A percentile compares a stretch with the other conserved stretches of the same genome.
Evolutionary conservation across 192 early-diverging fungal genomes (phyloP).

Genomic region (Coemansia aciculifera): DNA sequence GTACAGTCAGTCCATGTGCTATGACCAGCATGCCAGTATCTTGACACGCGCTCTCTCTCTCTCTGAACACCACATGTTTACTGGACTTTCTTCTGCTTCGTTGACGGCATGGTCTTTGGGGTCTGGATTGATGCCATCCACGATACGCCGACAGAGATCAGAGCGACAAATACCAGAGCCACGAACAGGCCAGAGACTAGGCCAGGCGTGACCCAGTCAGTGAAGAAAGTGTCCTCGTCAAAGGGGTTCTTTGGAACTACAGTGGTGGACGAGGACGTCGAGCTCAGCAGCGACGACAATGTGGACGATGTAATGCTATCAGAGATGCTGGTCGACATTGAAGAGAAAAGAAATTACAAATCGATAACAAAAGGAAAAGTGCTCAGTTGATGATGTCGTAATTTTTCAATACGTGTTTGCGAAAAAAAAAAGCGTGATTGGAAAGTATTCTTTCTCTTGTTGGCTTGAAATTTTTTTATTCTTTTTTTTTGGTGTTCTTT

Average conservation of each 20-base stretch:
- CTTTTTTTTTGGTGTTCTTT: neutral
- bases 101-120: slow-evolving; percentile 47
- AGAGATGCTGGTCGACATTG: slow-evolving; percentile 15
- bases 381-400: no score
- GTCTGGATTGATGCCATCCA: slow-evolving; percentile 52
- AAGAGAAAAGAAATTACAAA: neutral
- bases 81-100: slow-evolving; percentile 50
- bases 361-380: neutral
- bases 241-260: slow-evolving; percentile 19
- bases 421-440: neutral
- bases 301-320: slow-evolving; percentile 14
- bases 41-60: neutral
- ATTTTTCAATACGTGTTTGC: neutral
- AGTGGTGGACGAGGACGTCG: slow-evolving; percentile 13
- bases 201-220: slow-evolving; percentile 56
- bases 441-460: neutral
- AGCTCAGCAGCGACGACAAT: neutral
- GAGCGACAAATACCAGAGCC: slow-evolving; percentile 29
- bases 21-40: neutral
- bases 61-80: slow-evolving; percentile 12
- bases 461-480: neutral
- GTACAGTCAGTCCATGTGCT: neutral
- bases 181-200: slow-evolving; percentile 46
- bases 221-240: slow-evolving; percentile 51
- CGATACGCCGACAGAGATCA: slow-evolving; percentile 46